A percentile compares a stretch with the other conserved stretches of the same genome.
phyloP scores from a whole-genome alignment of 306 rosid genomes.

The Ochetophila trinervis region DNA sequence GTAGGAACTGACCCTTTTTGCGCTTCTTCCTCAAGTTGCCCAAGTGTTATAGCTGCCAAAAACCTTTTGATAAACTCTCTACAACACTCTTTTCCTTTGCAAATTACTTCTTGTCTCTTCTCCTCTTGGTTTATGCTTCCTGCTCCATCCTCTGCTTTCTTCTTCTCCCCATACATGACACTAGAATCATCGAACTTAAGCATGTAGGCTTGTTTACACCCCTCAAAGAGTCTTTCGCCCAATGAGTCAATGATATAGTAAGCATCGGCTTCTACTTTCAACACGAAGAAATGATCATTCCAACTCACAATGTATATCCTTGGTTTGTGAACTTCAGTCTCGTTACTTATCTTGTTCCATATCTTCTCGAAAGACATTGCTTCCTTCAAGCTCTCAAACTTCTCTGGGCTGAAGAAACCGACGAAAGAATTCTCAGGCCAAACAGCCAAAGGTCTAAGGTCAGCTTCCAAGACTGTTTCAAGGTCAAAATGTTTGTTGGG shows the following conservation, averaged over 20 bases:
- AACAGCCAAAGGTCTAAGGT: slow-evolving; percentile 45
- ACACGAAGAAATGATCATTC: slow-evolving; percentile 84
- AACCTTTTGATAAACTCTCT: slow-evolving; percentile 68
- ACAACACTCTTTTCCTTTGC: slow-evolving; percentile 76
- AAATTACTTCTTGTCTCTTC: slow-evolving; percentile 23
- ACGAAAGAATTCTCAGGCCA: slow-evolving; percentile 48
- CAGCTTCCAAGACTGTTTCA: slow-evolving; percentile 65
- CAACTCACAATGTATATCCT: slow-evolving; percentile 76
- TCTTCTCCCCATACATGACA: slow-evolving; percentile 30
- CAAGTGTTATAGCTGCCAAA: slow-evolving; percentile 53
- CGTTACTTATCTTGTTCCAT: slow-evolving; percentile 50
- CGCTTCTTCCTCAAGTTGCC: slow-evolving; percentile 53
- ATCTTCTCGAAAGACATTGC: slow-evolving; percentile 71
- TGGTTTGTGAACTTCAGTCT: slow-evolving; percentile 11
- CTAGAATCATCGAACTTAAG: slow-evolving; percentile 62
- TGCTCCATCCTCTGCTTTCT: background rate
- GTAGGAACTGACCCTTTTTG: slow-evolving; percentile 25
- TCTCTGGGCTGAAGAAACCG: slow-evolving; percentile 74
- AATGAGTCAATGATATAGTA: slow-evolving; percentile 66
- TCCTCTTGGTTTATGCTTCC: background rate
- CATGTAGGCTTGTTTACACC: slow-evolving; percentile 58
- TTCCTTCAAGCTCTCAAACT: slow-evolving; percentile 60
- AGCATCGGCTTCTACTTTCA: slow-evolving; percentile 59
- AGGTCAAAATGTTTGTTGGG: slow-evolving; percentile 77
- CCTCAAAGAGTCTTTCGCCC: slow-evolving; percentile 69